A percentile compares a stretch with the other conserved stretches of the same genome.
phyloP scores from a whole-genome alignment of 768 basidiomycete genomes.

The Lenzites betulinus region DNA sequence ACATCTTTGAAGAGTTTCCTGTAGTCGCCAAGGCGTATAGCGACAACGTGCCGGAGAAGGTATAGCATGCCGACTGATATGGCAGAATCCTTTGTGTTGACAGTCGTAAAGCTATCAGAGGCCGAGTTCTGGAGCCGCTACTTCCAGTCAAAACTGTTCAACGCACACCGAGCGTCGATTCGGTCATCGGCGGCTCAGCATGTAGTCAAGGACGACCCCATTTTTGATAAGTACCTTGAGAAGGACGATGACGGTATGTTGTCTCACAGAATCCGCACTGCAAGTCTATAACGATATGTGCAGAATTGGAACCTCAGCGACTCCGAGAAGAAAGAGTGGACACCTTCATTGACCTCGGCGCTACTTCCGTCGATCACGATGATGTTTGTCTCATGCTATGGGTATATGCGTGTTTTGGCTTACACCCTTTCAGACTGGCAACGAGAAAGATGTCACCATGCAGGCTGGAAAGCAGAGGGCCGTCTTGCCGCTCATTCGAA shows the following conservation, averaged over 20 bases:
- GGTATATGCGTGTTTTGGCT: neutral
- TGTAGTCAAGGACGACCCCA: conserved; percentile 86
- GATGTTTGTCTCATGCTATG: conserved; percentile 52
- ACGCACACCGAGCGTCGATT: conserved; percentile 91
- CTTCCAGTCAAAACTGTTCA: conserved; percentile 94
- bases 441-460: conserved; percentile 92
- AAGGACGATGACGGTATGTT: conserved; percentile 88
- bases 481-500: conserved; percentile 88
- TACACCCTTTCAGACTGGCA: conserved; percentile 64
- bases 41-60: conserved; percentile 90
- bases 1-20: conserved; percentile 98
- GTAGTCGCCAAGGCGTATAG: conserved; percentile 90
- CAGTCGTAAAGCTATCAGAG: conserved; percentile 68
- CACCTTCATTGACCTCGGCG: conserved; percentile 80
- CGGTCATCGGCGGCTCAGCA: conserved; percentile 83
- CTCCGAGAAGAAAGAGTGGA: conserved; percentile 68
- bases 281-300: neutral
- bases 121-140: conserved; percentile 96
- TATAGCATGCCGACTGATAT: conserved; percentile 31
- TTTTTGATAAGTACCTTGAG: conserved; percentile 96
- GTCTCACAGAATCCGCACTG: neutral
- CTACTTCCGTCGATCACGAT: conserved; percentile 88
- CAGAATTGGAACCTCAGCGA: conserved; percentile 79
- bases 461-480: conserved; percentile 88
- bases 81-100: neutral